Evolutionary conservation across 2,329 filamentous ascomycete genomes (phyloP), one percentile per base, ranked within the genome.

Genomic region (Paracoccidioides brasiliensis): DNA sequence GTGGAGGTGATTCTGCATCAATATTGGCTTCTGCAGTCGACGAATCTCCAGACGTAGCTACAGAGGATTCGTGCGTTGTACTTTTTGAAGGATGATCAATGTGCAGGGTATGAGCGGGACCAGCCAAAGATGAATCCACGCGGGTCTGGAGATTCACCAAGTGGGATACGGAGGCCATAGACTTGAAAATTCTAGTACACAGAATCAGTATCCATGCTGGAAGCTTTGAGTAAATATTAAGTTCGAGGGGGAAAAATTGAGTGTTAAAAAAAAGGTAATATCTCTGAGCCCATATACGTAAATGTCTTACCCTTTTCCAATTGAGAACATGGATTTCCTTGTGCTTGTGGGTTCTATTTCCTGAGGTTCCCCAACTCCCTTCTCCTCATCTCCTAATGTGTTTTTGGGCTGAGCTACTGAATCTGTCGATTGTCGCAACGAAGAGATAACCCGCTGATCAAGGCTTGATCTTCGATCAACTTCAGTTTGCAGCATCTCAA

Each of bases 381-480:
- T 22, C 28, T n/a, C 9, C 15, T 52, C 28, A 12, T 10, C 28
- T 5, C 9, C 14, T 32, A 22, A 4, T 22, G 14, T 9, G 6
- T 42, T 12, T 8, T 41, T 15, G 50, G 8, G 10, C 4, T 15
- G 22, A 41, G 55, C 12, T 69, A 67, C 45, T 63, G 62, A 2
- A 50, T 55, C 55, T 73, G 71, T 2, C 65, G 69, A 55, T 71
- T 67, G 22, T 70, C 66, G 48, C 71, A 69, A 9, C 64, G 59
- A 32, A 56, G 54, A 9, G 55, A 49, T 52, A 22, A 44, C 43
- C 41, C 22, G 35, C n/a, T 49, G 53, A 14, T 49, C 61, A 40
- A 64, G 59, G 58, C 64, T 56, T 35, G 65, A 57, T 62, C 57
- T 9, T 67, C 54, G 51, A 78, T 72, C n/a, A 57, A 62, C n/a